Percentiles rank a stretch among this genome's conserved stretches.
Evolutionary conservation across 805 yeast genomes (phyloP).

Genomic region (Yarrowia divulgata): DNA sequence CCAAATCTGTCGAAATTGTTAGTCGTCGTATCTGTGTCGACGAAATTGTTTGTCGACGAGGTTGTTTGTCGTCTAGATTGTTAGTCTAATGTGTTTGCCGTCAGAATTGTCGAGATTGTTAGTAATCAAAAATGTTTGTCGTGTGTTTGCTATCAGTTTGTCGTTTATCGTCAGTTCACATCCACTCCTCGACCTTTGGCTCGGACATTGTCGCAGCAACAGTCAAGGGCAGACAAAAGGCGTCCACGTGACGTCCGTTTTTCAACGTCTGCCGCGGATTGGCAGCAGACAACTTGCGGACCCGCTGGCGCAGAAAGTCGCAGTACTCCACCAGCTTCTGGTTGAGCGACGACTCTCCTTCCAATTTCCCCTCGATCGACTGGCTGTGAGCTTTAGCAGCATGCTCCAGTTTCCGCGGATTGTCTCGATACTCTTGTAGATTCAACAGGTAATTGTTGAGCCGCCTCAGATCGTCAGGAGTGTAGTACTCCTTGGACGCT

Average conservation of each 20-base stretch:
- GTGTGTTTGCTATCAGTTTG: too few species aligned
- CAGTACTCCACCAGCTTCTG: conserved; percentile 12
- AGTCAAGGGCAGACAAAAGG: conserved; percentile 4
- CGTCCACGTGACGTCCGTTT: conserved; percentile 12
- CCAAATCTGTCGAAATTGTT: too few species aligned
- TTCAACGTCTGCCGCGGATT: neutral
- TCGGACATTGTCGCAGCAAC: neutral
- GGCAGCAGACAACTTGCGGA: conserved; percentile 14
- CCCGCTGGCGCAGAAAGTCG: conserved; percentile 10
- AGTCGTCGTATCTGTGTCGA: too few species aligned
- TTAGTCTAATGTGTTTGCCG: too few species aligned
- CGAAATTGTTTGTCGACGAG: too few species aligned
- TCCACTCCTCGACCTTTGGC: conserved; percentile 5
- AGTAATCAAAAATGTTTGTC: too few species aligned
- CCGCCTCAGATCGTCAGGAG: neutral
- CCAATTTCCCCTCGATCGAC: conserved; percentile 5
- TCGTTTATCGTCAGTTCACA: too few species aligned
- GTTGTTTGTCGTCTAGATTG: too few species aligned
- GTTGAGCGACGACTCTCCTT: conserved; percentile 20
- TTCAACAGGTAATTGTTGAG: conserved; percentile 3
- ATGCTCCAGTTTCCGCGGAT: neutral
- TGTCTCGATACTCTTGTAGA: neutral
- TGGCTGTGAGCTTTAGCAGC: neutral
- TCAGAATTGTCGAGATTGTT: too few species aligned
- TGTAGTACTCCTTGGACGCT: neutral